Percentiles rank a stretch among this genome's conserved stretches.
phyloP scores from a whole-genome alignment of 768 basidiomycete species.

The Amanita jacksonii region DNA sequence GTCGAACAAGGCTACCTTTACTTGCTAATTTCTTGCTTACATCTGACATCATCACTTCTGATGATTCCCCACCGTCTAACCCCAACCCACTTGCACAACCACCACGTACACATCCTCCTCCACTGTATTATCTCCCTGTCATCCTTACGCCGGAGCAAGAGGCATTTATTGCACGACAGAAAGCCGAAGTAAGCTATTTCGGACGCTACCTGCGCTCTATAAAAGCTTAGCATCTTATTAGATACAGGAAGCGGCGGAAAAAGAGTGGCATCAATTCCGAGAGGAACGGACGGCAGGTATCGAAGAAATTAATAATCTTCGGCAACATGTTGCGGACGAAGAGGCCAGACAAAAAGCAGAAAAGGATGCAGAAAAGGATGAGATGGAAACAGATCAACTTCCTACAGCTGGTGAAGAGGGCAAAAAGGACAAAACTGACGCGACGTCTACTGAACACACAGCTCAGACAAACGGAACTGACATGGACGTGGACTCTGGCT shows the following conservation, averaged over 20 bases:
- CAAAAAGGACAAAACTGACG: constrained; percentile 8
- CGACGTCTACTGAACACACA: constrained; percentile 1
- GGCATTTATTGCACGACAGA: constrained; percentile 50
- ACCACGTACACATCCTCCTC: constrained; percentile 62
- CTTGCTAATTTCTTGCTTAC: constrained; percentile 70
- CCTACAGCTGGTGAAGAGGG: constrained; percentile 13
- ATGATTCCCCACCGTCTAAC: constrained; percentile 25
- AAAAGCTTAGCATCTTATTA: constrained; percentile 18
- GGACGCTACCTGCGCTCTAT: background rate
- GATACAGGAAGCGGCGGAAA: constrained; percentile 54
- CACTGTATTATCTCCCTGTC: constrained; percentile 69
- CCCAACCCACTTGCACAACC: constrained; percentile 34
- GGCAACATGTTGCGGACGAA: constrained; percentile 58
- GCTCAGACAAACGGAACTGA: constrained; percentile 16
- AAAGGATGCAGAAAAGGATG: constrained; percentile 23
- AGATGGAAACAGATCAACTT: constrained; percentile 27
- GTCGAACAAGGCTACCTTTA: constrained; percentile 59
- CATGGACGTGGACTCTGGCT: constrained; percentile 31
- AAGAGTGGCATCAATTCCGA: constrained; percentile 59
- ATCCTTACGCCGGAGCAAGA: constrained; percentile 62
- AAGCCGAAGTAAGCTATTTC: constrained; percentile 43
- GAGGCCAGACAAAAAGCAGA: constrained; percentile 40
- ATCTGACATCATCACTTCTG: constrained; percentile 52
- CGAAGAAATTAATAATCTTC: constrained; percentile 51
- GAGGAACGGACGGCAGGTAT: constrained; percentile 50